Percentiles rank a stretch among this genome's conserved stretches.
Evolutionary conservation across 495 filamentous ascomycete genomes (phyloP).

Genomic region (Penicillium pulvis): DNA sequence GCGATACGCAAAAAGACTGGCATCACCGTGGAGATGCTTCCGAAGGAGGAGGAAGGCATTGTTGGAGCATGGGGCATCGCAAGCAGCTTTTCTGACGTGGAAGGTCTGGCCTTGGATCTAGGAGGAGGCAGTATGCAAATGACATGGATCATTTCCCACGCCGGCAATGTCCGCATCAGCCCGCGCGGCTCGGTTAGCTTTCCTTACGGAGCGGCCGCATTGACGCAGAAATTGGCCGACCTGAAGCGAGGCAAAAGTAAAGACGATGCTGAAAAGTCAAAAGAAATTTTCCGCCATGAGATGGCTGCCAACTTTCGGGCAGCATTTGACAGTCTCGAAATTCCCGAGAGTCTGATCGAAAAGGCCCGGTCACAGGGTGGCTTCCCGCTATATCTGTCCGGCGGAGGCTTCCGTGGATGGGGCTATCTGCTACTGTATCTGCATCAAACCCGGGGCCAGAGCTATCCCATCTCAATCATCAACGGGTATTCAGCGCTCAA

Average conservation of each 20-base stretch:
- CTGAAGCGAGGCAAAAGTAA: constrained; percentile 40
- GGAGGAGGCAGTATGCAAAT: constrained; percentile 92
- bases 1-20: constrained; percentile 62
- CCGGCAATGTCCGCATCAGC: constrained; percentile 54
- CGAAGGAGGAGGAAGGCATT: constrained; percentile 78
- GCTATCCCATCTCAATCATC: constrained; percentile 84
- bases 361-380: constrained; percentile 49
- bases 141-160: constrained; percentile 70
- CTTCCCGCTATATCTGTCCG: constrained; percentile 77
- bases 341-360: constrained; percentile 55
- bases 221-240: constrained; percentile 60
- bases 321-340: constrained; percentile 59
- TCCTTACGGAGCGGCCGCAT: constrained; percentile 85
- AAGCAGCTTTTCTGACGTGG: constrained; percentile 66
- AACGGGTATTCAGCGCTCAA: constrained; percentile 73
- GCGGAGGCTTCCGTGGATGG: constrained; percentile 89
- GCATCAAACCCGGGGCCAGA: constrained; percentile 61
- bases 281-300: constrained; percentile 52
- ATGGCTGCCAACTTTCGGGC: constrained; percentile 59
- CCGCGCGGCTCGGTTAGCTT: constrained; percentile 55
- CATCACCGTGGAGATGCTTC: constrained; percentile 68
- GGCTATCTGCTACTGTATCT: constrained; percentile 74
- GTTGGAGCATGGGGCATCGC: constrained; percentile 84
- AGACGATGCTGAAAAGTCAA: constrained; percentile 28
- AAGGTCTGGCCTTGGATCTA: constrained; percentile 82